Evolutionary conservation across 768 basidiomycete genomes (phyloP).

Genomic region (Suillus americanus): DNA sequence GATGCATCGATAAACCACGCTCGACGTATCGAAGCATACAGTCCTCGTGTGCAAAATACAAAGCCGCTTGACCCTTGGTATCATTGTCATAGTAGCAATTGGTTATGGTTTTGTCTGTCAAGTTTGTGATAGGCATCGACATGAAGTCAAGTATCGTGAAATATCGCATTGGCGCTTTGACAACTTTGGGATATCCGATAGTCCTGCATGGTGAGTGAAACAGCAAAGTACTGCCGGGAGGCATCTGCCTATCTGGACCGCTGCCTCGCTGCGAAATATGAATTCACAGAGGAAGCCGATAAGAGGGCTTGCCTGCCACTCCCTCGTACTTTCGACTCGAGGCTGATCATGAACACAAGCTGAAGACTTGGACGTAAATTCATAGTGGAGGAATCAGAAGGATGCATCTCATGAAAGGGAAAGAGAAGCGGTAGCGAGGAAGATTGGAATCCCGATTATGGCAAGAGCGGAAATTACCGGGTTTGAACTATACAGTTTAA

Average conservation of each 20-base stretch:
- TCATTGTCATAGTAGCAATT: slow-evolving; percentile 7
- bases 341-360: slow-evolving; percentile 2
- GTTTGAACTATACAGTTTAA: not conserved
- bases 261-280: slow-evolving; percentile 5
- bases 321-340: slow-evolving; percentile 16
- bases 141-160: not conserved
- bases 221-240: not conserved
- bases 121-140: slow-evolving; percentile 3
- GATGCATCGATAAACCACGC: slow-evolving; percentile 10
- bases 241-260: slow-evolving; percentile 12
- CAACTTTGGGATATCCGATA: not conserved
- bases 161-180: not conserved
- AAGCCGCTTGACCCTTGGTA: slow-evolving; percentile 8
- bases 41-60: slow-evolving; percentile 10
- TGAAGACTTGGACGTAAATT: not conserved
- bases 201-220: slow-evolving; percentile 4
- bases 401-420: not conserved
- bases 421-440: not conserved
- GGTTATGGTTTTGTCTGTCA: not conserved
- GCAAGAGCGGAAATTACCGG: not conserved
- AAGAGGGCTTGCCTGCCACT: slow-evolving; percentile 1
- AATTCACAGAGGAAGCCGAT: slow-evolving; percentile 11
- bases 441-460: not conserved
- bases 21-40: not conserved
- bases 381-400: not conserved